Percentiles rank a stretch among this genome's conserved stretches.
Conservation (phyloP, 2,329 filamentous ascomycete genomes). For the Fusarium sp. region DNA sequence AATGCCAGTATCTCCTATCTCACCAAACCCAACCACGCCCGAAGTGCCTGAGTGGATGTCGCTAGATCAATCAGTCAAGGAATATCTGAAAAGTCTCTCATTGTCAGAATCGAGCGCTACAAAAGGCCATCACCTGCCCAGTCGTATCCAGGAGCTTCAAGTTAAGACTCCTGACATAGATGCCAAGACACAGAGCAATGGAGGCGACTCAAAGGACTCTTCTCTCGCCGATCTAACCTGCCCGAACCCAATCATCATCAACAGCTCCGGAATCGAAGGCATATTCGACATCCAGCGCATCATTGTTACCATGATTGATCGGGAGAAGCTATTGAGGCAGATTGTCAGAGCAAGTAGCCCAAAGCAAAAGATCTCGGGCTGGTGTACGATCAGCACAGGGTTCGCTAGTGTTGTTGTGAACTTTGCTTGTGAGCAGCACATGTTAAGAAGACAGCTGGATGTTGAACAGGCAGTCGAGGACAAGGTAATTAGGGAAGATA, state of each 20-base stretch:
- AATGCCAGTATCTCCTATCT: not conserved
- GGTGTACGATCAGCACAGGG: constrained; percentile 9
- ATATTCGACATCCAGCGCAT: constrained; percentile 11
- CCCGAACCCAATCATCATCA: constrained; percentile 6
- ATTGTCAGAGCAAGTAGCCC: not conserved
- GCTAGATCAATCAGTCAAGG: not conserved
- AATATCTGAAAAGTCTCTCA: not conserved
- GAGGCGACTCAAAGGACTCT: no score
- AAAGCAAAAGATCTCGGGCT: constrained; percentile 12
- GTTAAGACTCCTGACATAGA: not conserved
- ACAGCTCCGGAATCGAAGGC: constrained; percentile 8
- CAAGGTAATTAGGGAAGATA: not conserved
- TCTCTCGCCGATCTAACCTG: not conserved
- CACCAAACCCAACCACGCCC: not conserved
- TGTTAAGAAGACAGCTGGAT: constrained; percentile 1
- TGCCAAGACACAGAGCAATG: not conserved
- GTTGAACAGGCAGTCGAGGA: constrained; percentile 10
- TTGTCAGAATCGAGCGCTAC: not conserved
- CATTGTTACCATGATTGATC: constrained; percentile 7
- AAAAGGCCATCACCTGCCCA: accelerated
- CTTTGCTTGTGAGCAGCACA: constrained; percentile 3
- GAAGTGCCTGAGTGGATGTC: not conserved
- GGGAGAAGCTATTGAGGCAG: not conserved
- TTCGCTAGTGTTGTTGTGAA: constrained; percentile 14
- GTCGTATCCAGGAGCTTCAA: not conserved